Percentiles rank a stretch among this genome's conserved stretches.
phyloP scores from a whole-genome alignment of 2,329 filamentous ascomycete species.

The Emmonsia crescens region DNA sequence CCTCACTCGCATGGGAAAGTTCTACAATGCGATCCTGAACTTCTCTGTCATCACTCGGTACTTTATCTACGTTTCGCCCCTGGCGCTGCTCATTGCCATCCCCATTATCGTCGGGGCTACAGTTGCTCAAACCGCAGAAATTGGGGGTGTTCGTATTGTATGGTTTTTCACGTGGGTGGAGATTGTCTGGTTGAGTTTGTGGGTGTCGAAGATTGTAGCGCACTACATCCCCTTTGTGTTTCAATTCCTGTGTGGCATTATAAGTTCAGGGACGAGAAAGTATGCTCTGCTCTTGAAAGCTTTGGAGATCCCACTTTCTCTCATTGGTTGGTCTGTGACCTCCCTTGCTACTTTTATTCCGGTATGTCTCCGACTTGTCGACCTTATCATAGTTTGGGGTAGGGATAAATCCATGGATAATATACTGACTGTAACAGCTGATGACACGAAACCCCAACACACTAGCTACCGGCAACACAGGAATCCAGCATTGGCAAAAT shows the following conservation, averaged over 20 bases:
- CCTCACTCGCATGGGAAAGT: conserved; percentile 47
- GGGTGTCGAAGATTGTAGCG: conserved; percentile 50
- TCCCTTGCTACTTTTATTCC: conserved; percentile 51
- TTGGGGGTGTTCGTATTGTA: conserved; percentile 46
- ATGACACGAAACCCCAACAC: conserved; percentile 36
- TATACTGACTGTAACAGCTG: conserved; percentile 13
- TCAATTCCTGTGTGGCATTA: conserved; percentile 50
- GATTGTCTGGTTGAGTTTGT: conserved; percentile 53
- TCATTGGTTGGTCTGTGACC: conserved; percentile 50
- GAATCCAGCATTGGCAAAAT: conserved; percentile 39
- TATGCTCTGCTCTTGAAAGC: conserved; percentile 49
- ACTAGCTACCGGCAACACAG: conserved; percentile 21
- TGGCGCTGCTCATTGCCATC: conserved; percentile 48
- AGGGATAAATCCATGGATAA: too few relatives aligned
- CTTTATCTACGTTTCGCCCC: conserved; percentile 50
- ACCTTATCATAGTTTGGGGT: too few relatives aligned
- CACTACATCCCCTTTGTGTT: conserved; percentile 50
- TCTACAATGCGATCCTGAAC: conserved; percentile 51
- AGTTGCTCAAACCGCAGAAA: conserved; percentile 35
- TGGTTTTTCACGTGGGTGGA: conserved; percentile 58
- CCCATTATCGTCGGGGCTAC: conserved; percentile 54
- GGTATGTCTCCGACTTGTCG: conserved; percentile 21
- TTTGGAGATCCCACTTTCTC: conserved; percentile 50
- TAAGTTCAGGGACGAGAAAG: conserved; percentile 54
- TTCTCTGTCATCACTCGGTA: conserved; percentile 55